These are phyloP conservation scores for Jaapia argillacea DNA, from an alignment of 768 basidiomycete species.

Conservation along the genomic window DNA sequence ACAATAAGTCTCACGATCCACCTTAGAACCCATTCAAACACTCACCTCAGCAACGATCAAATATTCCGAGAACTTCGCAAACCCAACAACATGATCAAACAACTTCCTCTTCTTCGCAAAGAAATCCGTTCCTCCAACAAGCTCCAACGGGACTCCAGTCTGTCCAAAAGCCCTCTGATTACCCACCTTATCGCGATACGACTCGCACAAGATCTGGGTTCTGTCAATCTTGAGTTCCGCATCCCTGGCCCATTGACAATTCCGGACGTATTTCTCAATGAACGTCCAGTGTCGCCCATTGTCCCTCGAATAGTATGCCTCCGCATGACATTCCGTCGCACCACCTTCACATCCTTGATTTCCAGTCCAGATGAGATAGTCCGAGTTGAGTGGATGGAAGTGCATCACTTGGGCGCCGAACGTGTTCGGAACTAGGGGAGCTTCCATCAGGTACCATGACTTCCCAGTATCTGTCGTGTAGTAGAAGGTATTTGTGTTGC, in stretches of 20 bases:
- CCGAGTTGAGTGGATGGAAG: constrained; percentile 75
- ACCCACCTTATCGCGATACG: constrained; percentile 73
- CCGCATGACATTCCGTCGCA: constrained; percentile 52
- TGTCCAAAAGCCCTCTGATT: constrained; percentile 49
- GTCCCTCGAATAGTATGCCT: constrained; percentile 65
- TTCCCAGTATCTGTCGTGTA: constrained; percentile 80
- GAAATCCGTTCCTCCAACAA: constrained; percentile 70
- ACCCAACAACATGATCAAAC: constrained; percentile 87
- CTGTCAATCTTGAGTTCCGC: constrained; percentile 69
- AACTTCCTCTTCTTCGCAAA: constrained; percentile 63
- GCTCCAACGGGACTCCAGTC: constrained; percentile 45
- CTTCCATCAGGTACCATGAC: constrained; percentile 47
- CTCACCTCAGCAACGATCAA: constrained; percentile 89
- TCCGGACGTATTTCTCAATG: constrained; percentile 80
- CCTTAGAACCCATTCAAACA: not conserved
- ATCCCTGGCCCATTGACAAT: constrained; percentile 91
- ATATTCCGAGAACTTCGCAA: constrained; percentile 95
- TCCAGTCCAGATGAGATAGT: constrained; percentile 87
- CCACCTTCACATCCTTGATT: constrained; percentile 49
- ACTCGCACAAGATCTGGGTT: constrained; percentile 88
- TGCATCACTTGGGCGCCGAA: constrained; percentile 70
- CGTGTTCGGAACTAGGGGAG: constrained; percentile 68
- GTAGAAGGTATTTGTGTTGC: constrained; percentile 47
- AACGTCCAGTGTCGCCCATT: constrained; percentile 70
- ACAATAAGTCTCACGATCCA: not conserved